Conservation (phyloP, 192 early-diverging fungal species). For the Martensiomyces pterosporus region DNA sequence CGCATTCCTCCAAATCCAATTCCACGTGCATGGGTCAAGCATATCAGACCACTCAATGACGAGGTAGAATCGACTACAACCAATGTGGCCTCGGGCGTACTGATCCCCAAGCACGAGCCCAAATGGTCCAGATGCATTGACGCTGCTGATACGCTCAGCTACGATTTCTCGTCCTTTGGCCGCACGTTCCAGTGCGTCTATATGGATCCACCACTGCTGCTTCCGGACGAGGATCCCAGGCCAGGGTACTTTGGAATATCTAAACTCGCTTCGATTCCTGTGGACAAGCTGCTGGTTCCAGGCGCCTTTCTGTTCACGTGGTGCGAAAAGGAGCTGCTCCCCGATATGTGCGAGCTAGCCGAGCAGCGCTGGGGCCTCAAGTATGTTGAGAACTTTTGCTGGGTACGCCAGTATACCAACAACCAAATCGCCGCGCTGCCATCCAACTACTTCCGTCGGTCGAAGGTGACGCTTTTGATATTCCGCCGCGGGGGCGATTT, state of each 20-base stretch:
- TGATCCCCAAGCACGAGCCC: slow-evolving; percentile 30
- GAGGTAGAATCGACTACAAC: slow-evolving; percentile 31
- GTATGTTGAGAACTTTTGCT: slow-evolving; percentile 96
- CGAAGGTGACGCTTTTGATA: slow-evolving; percentile 83
- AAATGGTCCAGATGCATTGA: slow-evolving; percentile 28
- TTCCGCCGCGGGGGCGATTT: slow-evolving; percentile 88
- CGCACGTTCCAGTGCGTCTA: slow-evolving; percentile 77
- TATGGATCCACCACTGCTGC: slow-evolving; percentile 84
- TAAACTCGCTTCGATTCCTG: slow-evolving; percentile 34
- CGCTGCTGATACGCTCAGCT: slow-evolving; percentile 23
- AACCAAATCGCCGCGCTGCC: slow-evolving; percentile 71
- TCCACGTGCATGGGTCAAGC: slow-evolving; percentile 81
- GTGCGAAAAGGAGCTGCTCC: slow-evolving; percentile 90
- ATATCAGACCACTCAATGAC: slow-evolving; percentile 54
- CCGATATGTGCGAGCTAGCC: slow-evolving; percentile 67
- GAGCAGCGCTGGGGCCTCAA: slow-evolving; percentile 77
- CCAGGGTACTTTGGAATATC: slow-evolving; percentile 32
- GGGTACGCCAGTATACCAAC: slow-evolving; percentile 82
- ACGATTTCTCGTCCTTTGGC: slow-evolving; percentile 51
- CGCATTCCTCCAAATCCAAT: slow-evolving; percentile 82
- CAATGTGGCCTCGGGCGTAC: slow-evolving; percentile 26
- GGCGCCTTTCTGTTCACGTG: slow-evolving; percentile 91
- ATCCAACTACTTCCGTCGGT: slow-evolving; percentile 77
- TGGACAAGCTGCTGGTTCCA: slow-evolving; percentile 60
- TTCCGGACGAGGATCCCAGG: slow-evolving; percentile 27